Percentiles rank a stretch among this genome's conserved stretches.
These are phyloP conservation scores for Haemoproteus tartakovskyi DNA, from an alignment of 169 alveolate species.

Conservation along the genomic window DNA sequence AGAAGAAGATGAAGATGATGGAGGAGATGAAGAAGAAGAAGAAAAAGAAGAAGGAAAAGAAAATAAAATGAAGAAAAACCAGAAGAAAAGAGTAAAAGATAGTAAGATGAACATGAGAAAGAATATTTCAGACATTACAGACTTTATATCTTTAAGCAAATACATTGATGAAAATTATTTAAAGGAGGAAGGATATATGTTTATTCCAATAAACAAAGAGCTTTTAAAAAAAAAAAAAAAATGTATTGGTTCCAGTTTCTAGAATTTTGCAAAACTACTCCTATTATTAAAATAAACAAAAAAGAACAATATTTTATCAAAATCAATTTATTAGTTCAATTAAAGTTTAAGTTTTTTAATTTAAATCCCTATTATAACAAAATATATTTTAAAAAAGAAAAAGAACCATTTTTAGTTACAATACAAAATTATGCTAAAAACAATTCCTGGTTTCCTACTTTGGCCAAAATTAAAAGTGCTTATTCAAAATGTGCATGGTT, in stretches of 20 bases:
- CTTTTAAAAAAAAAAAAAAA: slow-evolving; percentile 41
- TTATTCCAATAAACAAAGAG: slow-evolving; percentile 14
- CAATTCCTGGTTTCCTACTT: slow-evolving; percentile 54
- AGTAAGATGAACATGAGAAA: not conserved
- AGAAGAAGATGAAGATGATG: too few species aligned
- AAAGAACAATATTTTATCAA: slow-evolving; percentile 26
- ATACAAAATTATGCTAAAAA: slow-evolving; percentile 24
- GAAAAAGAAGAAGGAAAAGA: not conserved
- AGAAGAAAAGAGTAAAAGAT: not conserved
- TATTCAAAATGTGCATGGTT: slow-evolving; percentile 38
- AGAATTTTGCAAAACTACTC: slow-evolving; percentile 19
- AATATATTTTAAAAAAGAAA: slow-evolving; percentile 18
- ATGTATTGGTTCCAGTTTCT: slow-evolving; percentile 5
- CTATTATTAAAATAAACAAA: slow-evolving; percentile 3
- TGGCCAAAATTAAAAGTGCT: slow-evolving; percentile 3
- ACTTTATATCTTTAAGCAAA: slow-evolving; percentile 47
- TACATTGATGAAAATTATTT: slow-evolving; percentile 23
- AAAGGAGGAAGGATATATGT: slow-evolving; percentile 31
- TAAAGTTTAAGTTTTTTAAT: slow-evolving; percentile 30
- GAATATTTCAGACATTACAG: slow-evolving; percentile 1
- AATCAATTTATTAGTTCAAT: slow-evolving; percentile 2
- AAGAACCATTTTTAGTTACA: slow-evolving; percentile 5
- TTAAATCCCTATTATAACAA: slow-evolving; percentile 27
- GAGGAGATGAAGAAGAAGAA: not conserved
- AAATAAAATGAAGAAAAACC: not conserved